phyloP scores from a whole-genome alignment of 306 rosid genomes.

The Lupinus albus region DNA sequence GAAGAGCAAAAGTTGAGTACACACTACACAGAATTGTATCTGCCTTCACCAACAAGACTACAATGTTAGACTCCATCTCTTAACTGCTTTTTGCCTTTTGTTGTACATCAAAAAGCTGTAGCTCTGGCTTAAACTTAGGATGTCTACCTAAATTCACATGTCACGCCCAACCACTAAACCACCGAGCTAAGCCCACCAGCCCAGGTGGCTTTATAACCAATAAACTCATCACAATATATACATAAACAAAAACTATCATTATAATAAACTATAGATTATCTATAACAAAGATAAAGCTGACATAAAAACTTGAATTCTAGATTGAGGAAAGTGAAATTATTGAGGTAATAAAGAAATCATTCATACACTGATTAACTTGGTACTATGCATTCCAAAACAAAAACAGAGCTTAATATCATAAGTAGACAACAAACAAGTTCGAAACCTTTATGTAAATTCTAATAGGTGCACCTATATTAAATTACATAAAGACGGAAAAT shows the following conservation, averaged over 20 bases:
- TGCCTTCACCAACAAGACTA: too few species aligned
- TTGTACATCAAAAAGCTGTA: neutral
- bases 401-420: slow-evolving; percentile 8
- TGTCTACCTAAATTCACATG: neutral
- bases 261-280: neutral
- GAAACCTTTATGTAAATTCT: neutral
- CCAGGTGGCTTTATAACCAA: neutral
- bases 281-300: neutral
- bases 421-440: slow-evolving; percentile 6
- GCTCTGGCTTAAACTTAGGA: neutral
- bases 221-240: neutral
- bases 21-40: too few species aligned
- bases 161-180: neutral
- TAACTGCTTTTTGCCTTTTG: neutral
- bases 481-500: neutral
- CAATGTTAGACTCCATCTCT: too few species aligned
- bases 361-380: neutral
- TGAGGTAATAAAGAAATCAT: neutral
- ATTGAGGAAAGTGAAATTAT: neutral
- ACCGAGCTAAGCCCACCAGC: neutral
- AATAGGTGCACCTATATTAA: slow-evolving; percentile 1
- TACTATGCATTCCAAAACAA: neutral
- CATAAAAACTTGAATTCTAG: neutral
- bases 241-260: neutral
- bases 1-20: too few species aligned